Base-by-base conservation (phyloP, 179 eudicot genomes). In the Silene coronaria region DNA sequence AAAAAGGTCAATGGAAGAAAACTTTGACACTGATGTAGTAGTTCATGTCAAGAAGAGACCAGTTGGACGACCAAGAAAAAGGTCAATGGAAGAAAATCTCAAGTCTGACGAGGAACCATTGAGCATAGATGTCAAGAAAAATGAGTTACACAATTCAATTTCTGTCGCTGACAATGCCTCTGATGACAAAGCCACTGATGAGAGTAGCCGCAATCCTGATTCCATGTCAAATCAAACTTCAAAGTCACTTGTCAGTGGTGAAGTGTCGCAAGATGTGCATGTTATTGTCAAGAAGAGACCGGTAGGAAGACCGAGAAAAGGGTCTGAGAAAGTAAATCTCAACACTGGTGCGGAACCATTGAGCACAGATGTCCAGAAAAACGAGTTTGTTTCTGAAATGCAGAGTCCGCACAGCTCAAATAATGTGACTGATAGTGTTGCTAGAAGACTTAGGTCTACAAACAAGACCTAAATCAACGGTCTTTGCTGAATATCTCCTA, bases 371-470 rank as follows among this genome's bases (percentile, higher is more conserved):
- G 24, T 24, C 21, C 21, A 11, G 21, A 67, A 38, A 71, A 53
- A 58, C 38, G 77, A 24, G 19, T 10, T 64, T 69, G 72, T 32
- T 48, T 69, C 78, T 21, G 13, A 58, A 28, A 55, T 30, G 81
- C 51, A 53, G 8, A 36, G 66, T 65, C 51, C 53, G 16, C 60
- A 80, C 71, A 67, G 28, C 61, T 76, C 59, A 19, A 53, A 38
- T 36, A 36, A 65, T 11, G 26, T 10, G 61, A 77, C 74, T 53
- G 89, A 87, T 78, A 86, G 88, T 80, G 79, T 83, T 69, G 88
- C 80, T 34, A 77, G 84, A 76, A 86, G 89, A 76, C 76, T 88
- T 42, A 85, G 93, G 81, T 79, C 81, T 63, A 85, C 93, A 81
- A 87, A 72, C 65, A 24, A 9, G 6, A 26, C 66, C 11, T 63